A percentile compares a stretch with the other conserved stretches of the same genome.
Conservation (phyloP, 75 land plant species). For the Azolla pinnata region DNA sequence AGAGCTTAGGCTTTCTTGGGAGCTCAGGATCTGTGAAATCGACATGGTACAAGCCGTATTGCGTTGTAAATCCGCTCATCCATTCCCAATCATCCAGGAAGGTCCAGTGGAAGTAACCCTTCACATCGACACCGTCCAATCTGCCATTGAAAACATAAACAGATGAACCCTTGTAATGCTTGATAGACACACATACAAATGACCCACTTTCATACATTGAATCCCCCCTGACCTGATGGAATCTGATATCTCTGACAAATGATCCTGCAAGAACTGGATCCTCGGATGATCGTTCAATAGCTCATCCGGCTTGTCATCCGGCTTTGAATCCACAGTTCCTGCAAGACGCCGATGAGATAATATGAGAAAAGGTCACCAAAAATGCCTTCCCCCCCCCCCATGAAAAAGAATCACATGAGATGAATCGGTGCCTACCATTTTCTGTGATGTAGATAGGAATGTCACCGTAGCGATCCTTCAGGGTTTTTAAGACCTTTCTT, state of each 20-base stretch:
- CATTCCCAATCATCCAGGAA: constrained; percentile 33
- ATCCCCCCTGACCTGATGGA: constrained; percentile 14
- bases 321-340: constrained; percentile 6
- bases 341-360: too few species aligned
- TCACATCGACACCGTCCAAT: constrained; percentile 20
- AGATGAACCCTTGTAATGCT: too few species aligned
- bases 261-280: neutral
- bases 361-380: neutral
- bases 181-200: too few species aligned
- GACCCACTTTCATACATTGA: too few species aligned
- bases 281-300: constrained; percentile 5
- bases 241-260: neutral
- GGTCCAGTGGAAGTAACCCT: constrained; percentile 25
- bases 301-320: neutral
- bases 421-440: constrained; percentile 16
- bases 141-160: neutral
- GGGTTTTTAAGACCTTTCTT: constrained; percentile 7
- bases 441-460: constrained; percentile 32
- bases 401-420: neutral
- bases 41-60: constrained; percentile 26
- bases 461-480: constrained; percentile 19
- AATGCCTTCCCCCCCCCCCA: neutral
- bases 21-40: constrained; percentile 27
- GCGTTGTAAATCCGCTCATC: constrained; percentile 17
- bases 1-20: constrained; percentile 22